phyloP scores from a whole-genome alignment of 768 basidiomycete species.

The Phlebiopsis flavidoalba region DNA sequence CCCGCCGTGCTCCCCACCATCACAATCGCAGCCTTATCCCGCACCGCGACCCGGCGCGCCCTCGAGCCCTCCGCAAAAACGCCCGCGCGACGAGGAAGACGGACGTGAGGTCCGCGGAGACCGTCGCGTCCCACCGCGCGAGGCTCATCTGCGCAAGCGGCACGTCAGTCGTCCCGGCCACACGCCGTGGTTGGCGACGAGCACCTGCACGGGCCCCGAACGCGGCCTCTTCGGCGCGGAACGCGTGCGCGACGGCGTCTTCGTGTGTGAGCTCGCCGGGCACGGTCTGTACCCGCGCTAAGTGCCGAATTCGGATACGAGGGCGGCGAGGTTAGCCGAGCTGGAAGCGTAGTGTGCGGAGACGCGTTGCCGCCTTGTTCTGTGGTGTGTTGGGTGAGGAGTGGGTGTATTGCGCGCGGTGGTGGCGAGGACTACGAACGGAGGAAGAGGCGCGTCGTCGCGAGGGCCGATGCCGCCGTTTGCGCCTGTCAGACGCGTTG shows the following conservation, averaged over 20 bases:
- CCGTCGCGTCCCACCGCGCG: conserved; percentile 56
- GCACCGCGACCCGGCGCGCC: conserved; percentile 29
- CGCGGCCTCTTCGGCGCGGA: conserved; percentile 31
- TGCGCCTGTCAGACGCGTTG: conserved; percentile 41
- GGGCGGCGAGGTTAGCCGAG: conserved; percentile 32
- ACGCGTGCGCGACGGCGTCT: conserved; percentile 44
- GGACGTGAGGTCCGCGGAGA: conserved; percentile 60
- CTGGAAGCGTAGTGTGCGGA: conserved; percentile 69
- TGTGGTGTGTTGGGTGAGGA: conserved; percentile 23
- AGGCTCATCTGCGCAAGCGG: conserved; percentile 55
- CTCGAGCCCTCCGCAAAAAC: conserved; percentile 46
- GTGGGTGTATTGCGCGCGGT: neutral
- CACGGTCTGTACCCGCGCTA: conserved; percentile 24
- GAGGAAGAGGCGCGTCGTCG: conserved; percentile 51
- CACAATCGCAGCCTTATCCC: conserved; percentile 54
- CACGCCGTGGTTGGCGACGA: conserved; percentile 59
- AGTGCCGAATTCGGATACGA: conserved; percentile 34
- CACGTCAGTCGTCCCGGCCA: conserved; percentile 41
- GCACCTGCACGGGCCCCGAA: conserved; percentile 51
- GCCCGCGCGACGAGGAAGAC: conserved; percentile 64
- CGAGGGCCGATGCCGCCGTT: conserved; percentile 74
- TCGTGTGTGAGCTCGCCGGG: conserved; percentile 62
- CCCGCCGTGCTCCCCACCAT: conserved; percentile 70
- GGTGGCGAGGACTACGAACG: conserved; percentile 30
- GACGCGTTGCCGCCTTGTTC: conserved; percentile 68